Evolutionary conservation across 164 flowering plant species (phyloP).

Genomic region (Kalanchoe fedtschenkoi): DNA sequence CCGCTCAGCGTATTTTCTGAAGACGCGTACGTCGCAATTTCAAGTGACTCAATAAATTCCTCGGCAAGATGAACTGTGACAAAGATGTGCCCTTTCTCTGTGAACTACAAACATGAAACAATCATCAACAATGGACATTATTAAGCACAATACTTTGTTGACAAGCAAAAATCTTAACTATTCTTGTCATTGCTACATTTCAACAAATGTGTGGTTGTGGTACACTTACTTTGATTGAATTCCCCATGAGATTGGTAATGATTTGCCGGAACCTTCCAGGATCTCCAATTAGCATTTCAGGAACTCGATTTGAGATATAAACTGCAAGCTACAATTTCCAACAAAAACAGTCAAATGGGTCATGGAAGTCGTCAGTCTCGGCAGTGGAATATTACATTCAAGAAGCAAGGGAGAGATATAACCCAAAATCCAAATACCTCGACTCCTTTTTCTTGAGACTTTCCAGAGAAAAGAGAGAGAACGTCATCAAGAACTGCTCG

Average conservation of each 20-base stretch:
- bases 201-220: neutral
- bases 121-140: too few relatives aligned
- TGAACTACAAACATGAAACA: conserved; percentile 45
- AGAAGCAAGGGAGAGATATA: neutral
- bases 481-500: conserved; percentile 80
- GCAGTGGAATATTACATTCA: neutral
- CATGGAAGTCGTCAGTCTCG: conserved; percentile 10
- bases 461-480: conserved; percentile 83
- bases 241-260: conserved; percentile 89
- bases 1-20: conserved; percentile 70
- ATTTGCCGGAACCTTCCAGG: conserved; percentile 93
- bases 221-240: conserved; percentile 78
- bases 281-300: conserved; percentile 75
- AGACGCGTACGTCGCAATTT: conserved; percentile 38
- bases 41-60: conserved; percentile 47
- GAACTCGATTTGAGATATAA: conserved; percentile 73
- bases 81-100: conserved; percentile 85
- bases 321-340: conserved; percentile 61
- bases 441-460: conserved; percentile 80
- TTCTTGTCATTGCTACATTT: too few relatives aligned
- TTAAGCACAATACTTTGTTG: too few relatives aligned
- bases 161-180: too few relatives aligned
- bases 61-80: conserved; percentile 76
- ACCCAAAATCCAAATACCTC: conserved; percentile 53
- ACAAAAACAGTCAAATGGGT: conserved; percentile 9